phyloP scores from a whole-genome alignment of 345 rosid species.

The Lepidium aucheri region DNA sequence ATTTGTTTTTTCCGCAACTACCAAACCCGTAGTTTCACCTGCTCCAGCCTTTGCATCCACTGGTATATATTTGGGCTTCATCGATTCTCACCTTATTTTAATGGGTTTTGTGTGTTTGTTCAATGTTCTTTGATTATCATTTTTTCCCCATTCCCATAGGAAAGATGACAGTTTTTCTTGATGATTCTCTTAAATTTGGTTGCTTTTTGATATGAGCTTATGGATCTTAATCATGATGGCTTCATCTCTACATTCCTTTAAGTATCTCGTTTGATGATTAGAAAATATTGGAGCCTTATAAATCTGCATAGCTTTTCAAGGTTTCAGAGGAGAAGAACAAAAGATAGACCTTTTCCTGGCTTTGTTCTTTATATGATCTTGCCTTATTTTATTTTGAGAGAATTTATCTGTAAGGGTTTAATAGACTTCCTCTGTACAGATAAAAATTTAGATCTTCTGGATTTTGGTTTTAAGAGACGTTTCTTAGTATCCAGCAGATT shows the following conservation, averaged over 20 bases:
- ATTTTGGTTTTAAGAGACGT: constrained; percentile 1
- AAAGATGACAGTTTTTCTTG: not conserved
- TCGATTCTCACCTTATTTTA: not conserved
- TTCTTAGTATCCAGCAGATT: not conserved
- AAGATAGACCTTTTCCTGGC: not conserved
- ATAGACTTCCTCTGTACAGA: too few relatives aligned
- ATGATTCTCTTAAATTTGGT: not conserved
- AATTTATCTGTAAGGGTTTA: too few relatives aligned
- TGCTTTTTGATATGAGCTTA: not conserved
- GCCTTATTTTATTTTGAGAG: not conserved
- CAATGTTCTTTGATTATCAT: not conserved
- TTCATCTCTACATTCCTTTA: not conserved
- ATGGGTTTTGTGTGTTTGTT: not conserved
- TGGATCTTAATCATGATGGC: not conserved
- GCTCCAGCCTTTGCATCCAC: constrained; percentile 10
- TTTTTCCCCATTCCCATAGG: not conserved
- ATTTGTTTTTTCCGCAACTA: constrained; percentile 41
- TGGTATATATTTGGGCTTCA: constrained; percentile 6
- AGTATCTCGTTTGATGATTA: not conserved
- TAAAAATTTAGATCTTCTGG: not conserved
- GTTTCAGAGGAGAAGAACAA: constrained; percentile 1
- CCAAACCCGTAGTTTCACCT: constrained; percentile 14
- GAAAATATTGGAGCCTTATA: too few relatives aligned
- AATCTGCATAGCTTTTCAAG: not conserved
- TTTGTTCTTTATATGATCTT: not conserved